Base-by-base conservation (phyloP, 768 basidiomycete species). In the Paxillus rubicundulus region DNA sequence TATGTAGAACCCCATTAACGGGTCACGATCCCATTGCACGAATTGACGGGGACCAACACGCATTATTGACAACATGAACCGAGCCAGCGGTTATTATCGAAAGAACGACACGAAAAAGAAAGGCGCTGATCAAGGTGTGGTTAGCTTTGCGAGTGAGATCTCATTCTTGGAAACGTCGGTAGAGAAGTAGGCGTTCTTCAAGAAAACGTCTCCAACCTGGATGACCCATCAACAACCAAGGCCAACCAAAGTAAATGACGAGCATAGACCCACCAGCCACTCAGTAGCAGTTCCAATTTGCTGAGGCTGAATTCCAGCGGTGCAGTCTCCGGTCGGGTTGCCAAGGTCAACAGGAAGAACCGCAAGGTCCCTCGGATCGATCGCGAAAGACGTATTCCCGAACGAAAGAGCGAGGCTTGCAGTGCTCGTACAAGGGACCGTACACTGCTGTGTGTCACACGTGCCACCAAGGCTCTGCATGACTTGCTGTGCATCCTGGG, bases 161-260 rank as follows among this genome's bases (percentile, higher is more conserved):
- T 76, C 71, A 64, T 87, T 85, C 58, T 77, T 76, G 10, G 55
- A 65, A 13, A 81, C 79, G 57, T 89, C 73, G 10, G 80, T 84
- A 6, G 85, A 85, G 65, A 85, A 84, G 65, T 87, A 87, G 1
- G 77, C 86, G 60, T 87, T 89, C 78, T 89, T 89, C 62, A 88
- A 71, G 75, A 88, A 89, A 21, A 84, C 83, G 58, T 86, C 89
- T 27, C 87, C 87, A 33, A 86, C 73, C 68, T 69, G 17, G 28
- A 24, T n/a, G 20, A 20, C 20, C 24, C 6, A 28, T 52, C 33
- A 54, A 50, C 43, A 12, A 17, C 43, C 7, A n/a, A 33, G 21
- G 6, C 39, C 27, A 13, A 18, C 16, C 47, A 17, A 18, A 36
- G 14, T 5, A 16, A 47, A 45, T 16, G n/a, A 30, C 27, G 45